Percentiles rank a stretch among this genome's conserved stretches.
Conservation (phyloP, 768 basidiomycete genomes). For the Boletellus ananiceps region DNA sequence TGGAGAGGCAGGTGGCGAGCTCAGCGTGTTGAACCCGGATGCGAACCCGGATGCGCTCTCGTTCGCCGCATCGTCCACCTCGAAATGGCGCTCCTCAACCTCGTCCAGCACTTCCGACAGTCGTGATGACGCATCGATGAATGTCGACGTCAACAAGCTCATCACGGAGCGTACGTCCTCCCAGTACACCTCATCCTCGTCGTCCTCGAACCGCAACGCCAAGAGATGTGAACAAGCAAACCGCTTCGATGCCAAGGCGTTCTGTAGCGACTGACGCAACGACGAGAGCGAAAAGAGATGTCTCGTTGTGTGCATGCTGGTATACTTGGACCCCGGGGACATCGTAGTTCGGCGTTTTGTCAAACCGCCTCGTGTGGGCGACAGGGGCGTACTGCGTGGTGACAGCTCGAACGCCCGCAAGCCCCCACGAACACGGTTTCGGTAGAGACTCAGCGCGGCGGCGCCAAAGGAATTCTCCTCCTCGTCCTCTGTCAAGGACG, state of each 20-base stretch:
- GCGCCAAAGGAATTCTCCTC: conserved; percentile 49
- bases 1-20: conserved; percentile 5
- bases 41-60: conserved; percentile 12
- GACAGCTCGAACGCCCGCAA: conserved; percentile 46
- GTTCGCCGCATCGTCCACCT: conserved; percentile 43
- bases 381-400: conserved; percentile 11
- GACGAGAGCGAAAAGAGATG: conserved; percentile 68
- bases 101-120: conserved; percentile 62
- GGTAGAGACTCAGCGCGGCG: conserved; percentile 57
- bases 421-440: conserved; percentile 47
- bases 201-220: conserved; percentile 70
- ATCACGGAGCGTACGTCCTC: conserved; percentile 78
- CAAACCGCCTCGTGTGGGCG: conserved; percentile 10
- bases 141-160: conserved; percentile 59
- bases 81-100: conserved; percentile 47
- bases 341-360: conserved; percentile 26
- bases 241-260: conserved; percentile 66
- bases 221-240: conserved; percentile 78
- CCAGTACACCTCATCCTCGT: conserved; percentile 77
- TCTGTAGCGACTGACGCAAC: conserved; percentile 55
- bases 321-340: conserved; percentile 56
- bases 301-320: conserved; percentile 51
- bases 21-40: conserved; percentile 13
- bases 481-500: conserved; percentile 18
- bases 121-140: conserved; percentile 59